Percentiles rank a stretch among this genome's conserved stretches.
Conservation (phyloP, 805 yeast genomes). For the Kodamaea leandrae region DNA sequence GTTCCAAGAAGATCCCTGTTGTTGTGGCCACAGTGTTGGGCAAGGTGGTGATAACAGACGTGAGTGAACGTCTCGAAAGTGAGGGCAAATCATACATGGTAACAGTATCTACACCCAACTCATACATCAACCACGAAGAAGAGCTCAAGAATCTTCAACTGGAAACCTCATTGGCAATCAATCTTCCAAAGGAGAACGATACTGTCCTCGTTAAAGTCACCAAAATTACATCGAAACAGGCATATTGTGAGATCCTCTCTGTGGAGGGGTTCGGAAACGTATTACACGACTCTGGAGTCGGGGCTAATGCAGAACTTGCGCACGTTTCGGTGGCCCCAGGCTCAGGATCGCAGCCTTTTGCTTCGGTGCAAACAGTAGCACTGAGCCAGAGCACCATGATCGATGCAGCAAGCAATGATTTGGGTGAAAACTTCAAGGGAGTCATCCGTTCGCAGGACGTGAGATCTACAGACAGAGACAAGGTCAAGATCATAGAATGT, state of each 20-base stretch:
- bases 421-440: slow-evolving; percentile 88
- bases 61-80: slow-evolving; percentile 15
- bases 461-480: slow-evolving; percentile 86
- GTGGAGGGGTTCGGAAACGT: slow-evolving; percentile 63
- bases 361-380: slow-evolving; percentile 36
- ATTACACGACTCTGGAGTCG: slow-evolving; percentile 62
- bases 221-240: slow-evolving; percentile 65
- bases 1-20: slow-evolving; percentile 37
- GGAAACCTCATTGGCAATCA: slow-evolving; percentile 33
- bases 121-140: slow-evolving; percentile 24
- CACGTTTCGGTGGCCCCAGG: slow-evolving; percentile 43
- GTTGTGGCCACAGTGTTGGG: slow-evolving; percentile 66
- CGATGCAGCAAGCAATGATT: slow-evolving; percentile 51
- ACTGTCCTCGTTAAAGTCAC: slow-evolving; percentile 74
- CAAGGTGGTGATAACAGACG: slow-evolving; percentile 36
- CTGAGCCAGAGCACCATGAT: slow-evolving; percentile 38
- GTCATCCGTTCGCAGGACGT: slow-evolving; percentile 84
- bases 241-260: slow-evolving; percentile 67
- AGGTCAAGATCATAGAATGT: slow-evolving; percentile 71
- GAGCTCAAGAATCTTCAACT: slow-evolving; percentile 15
- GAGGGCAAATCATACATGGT: slow-evolving; percentile 25
- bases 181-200: slow-evolving; percentile 82
- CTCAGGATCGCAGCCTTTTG: slow-evolving; percentile 51
- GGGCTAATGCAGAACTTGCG: slow-evolving; percentile 48
- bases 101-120: slow-evolving; percentile 28